A percentile compares a stretch with the other conserved stretches of the same genome.
Evolutionary conservation across 1,284 basidiomycete genomes (phyloP).

Genomic region (Ceratobasidium sp.): DNA sequence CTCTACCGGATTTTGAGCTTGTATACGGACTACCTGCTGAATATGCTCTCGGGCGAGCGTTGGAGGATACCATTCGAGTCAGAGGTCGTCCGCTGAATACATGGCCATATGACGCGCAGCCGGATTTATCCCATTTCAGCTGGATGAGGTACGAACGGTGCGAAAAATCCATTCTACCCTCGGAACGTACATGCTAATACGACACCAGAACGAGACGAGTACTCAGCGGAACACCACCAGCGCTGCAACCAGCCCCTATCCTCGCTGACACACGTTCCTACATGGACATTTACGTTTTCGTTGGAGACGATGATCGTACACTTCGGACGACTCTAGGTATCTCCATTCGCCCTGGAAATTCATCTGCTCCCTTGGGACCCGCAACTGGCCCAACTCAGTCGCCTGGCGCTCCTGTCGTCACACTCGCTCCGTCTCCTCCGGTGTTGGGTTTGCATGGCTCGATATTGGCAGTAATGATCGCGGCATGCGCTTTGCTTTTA

Average conservation of each 20-base stretch:
- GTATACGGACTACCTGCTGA: slow-evolving; percentile 20
- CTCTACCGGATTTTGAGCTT: slow-evolving; percentile 16
- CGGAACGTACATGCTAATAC: background rate
- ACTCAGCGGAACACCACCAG: slow-evolving; percentile 22
- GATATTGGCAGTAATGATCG: slow-evolving; percentile 4
- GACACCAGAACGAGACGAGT: slow-evolving; percentile 12
- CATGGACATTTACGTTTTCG: slow-evolving; percentile 26
- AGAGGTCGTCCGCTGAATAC: slow-evolving; percentile 6
- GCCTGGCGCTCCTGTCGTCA: background rate
- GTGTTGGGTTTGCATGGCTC: background rate
- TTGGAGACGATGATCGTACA: slow-evolving; percentile 10
- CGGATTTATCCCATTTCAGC: slow-evolving; percentile 20
- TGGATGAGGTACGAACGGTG: slow-evolving; percentile 34
- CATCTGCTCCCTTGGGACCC: background rate
- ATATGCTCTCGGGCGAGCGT: slow-evolving; percentile 24
- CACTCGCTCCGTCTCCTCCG: background rate
- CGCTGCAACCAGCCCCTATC: slow-evolving; percentile 11
- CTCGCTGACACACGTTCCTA: background rate
- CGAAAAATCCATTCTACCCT: background rate
- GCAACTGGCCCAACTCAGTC: background rate
- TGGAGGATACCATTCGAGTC: slow-evolving; percentile 6
- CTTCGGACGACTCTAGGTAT: background rate
- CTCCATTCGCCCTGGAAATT: background rate
- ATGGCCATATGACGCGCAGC: slow-evolving; percentile 17
- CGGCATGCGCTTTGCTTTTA: slow-evolving; percentile 17